Evolutionary conservation across 805 yeast genomes (phyloP).

Genomic region (Candida quercuum): DNA sequence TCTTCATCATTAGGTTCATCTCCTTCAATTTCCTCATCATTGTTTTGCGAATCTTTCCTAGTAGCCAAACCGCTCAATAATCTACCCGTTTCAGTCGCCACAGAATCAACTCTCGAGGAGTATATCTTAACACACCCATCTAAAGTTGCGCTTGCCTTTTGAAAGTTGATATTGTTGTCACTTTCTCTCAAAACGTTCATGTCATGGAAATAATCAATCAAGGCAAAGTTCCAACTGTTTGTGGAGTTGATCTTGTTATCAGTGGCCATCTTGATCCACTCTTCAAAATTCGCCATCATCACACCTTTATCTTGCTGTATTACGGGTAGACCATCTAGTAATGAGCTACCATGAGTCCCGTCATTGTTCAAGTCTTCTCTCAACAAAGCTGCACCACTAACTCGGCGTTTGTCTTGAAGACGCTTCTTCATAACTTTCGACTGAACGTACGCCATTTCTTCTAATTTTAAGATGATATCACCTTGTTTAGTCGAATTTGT

Average conservation of each 20-base stretch:
- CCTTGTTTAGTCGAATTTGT: too few species aligned
- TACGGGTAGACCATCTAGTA: conserved; percentile 19
- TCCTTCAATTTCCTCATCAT: conserved; percentile 15
- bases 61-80: conserved; percentile 70
- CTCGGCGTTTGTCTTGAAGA: conserved; percentile 24
- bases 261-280: conserved; percentile 26
- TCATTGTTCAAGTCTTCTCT: conserved; percentile 24
- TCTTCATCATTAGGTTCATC: conserved; percentile 19
- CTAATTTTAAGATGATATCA: too few species aligned
- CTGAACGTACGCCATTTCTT: conserved; percentile 23
- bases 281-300: conserved; percentile 35
- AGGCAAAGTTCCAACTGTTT: conserved; percentile 86
- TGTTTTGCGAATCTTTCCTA: conserved; percentile 20
- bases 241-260: conserved; percentile 64
- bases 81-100: conserved; percentile 84
- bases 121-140: conserved; percentile 95
- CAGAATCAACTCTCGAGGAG: conserved; percentile 88
- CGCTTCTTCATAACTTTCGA: conserved; percentile 24
- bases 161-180: conserved; percentile 76
- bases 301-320: conserved; percentile 29
- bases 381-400: conserved; percentile 27
- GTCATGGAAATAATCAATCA: conserved; percentile 89
- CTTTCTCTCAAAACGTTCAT: conserved; percentile 70
- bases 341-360: conserved; percentile 8
- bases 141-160: conserved; percentile 82